A percentile compares a stretch with the other conserved stretches of the same genome.
Evolutionary conservation across 306 rosid species (phyloP).

Genomic region (Gastrolobium villosum): DNA sequence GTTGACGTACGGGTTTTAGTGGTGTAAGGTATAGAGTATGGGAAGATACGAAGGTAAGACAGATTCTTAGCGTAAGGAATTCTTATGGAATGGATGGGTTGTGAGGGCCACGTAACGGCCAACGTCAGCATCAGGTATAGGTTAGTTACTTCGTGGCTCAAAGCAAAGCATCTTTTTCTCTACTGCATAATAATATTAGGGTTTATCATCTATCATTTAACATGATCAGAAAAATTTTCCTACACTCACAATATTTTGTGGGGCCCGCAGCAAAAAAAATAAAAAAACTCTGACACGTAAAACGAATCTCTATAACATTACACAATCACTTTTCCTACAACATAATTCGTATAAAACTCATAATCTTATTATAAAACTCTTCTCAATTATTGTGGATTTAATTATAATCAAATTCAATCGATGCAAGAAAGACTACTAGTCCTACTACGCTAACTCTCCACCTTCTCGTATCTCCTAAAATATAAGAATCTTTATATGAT

Average conservation of each 20-base stretch:
- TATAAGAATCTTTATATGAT: background rate
- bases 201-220: too few species aligned
- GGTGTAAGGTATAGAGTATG: constrained; percentile 59
- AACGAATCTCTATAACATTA: too few species aligned
- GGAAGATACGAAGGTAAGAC: constrained; percentile 43
- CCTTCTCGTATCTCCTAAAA: constrained; percentile 24
- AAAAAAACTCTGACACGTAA: too few species aligned
- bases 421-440: background rate
- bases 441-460: constrained; percentile 6
- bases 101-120: constrained; percentile 71
- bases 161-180: constrained; percentile 68
- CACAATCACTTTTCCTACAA: too few species aligned
- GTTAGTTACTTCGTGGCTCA: constrained; percentile 48
- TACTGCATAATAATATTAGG: background rate
- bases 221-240: too few species aligned
- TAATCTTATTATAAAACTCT: background rate
- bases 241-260: too few species aligned
- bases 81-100: constrained; percentile 50
- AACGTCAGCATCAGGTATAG: constrained; percentile 56
- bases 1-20: constrained; percentile 48
- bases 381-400: constrained; percentile 24
- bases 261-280: too few species aligned
- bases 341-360: too few species aligned
- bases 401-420: background rate
- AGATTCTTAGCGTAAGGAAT: constrained; percentile 79